Evolutionary conservation across 139 green algal genomes (phyloP).

Genomic region (Raphidocelis subcapitata): DNA sequence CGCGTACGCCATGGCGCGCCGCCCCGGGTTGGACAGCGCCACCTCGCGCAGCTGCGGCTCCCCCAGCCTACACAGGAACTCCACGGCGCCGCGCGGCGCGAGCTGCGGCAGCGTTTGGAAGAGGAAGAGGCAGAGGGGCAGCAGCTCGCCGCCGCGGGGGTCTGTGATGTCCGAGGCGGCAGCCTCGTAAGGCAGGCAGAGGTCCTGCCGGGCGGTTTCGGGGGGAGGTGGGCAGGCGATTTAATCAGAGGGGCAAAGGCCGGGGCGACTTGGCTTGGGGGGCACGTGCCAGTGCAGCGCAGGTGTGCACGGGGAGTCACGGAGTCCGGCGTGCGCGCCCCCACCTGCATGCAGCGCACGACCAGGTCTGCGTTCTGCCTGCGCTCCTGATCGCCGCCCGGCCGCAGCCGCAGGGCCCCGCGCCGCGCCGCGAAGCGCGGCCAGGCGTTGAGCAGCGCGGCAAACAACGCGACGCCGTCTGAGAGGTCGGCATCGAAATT

Average conservation of each 20-base stretch:
- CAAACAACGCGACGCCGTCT: neutral
- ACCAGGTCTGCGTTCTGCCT: slow-evolving; percentile 25
- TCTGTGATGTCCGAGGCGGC: slow-evolving; percentile 44
- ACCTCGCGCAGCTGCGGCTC: slow-evolving; percentile 64
- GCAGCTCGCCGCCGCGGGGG: slow-evolving; percentile 48
- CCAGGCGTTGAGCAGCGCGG: slow-evolving; percentile 14
- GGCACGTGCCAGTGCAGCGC: neutral
- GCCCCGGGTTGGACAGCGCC: slow-evolving; percentile 73
- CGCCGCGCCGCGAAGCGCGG: slow-evolving; percentile 1
- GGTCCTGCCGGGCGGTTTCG: slow-evolving; percentile 37
- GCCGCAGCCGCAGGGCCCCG: slow-evolving; percentile 1
- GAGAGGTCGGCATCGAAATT: too few species aligned
- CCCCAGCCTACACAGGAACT: slow-evolving; percentile 61
- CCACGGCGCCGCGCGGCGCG: slow-evolving; percentile 52
- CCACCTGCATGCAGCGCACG: slow-evolving; percentile 16
- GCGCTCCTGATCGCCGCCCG: neutral
- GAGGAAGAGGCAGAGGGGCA: slow-evolving; percentile 62
- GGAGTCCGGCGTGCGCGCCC: neutral
- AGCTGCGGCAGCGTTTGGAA: slow-evolving; percentile 73
- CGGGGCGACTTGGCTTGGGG: too few species aligned
- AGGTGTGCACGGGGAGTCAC: neutral
- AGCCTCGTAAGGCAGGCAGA: slow-evolving; percentile 54
- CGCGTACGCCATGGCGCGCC: slow-evolving; percentile 61
- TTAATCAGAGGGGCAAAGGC: too few species aligned
- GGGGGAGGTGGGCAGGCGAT: too few species aligned